These are phyloP conservation scores for Epichloe amarillans DNA, from an alignment of 2,329 filamentous ascomycete species.

Conservation along the genomic window DNA sequence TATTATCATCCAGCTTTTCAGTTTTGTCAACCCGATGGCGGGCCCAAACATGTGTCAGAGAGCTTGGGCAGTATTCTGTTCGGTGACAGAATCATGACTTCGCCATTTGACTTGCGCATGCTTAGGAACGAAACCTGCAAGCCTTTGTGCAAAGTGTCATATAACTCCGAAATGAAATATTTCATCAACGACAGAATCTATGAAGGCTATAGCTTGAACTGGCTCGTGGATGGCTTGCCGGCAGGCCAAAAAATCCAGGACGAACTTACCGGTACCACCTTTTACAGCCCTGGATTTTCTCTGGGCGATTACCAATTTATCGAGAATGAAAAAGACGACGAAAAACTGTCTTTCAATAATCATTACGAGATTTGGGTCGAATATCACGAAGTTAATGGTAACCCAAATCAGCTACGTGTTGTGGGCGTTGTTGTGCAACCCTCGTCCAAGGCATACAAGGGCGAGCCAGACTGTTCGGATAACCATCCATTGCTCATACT, in stretches of 20 bases:
- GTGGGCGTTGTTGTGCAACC: constrained; percentile 87
- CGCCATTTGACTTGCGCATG: constrained; percentile 84
- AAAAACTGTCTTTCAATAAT: constrained; percentile 63
- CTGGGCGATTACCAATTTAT: constrained; percentile 33
- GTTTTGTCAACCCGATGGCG: constrained; percentile 71
- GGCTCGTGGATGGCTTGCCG: constrained; percentile 87
- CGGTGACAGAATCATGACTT: constrained; percentile 94
- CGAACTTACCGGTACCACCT: constrained; percentile 59
- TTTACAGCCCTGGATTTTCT: constrained; percentile 79
- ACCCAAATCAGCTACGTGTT: constrained; percentile 62
- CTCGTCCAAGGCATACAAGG: constrained; percentile 50
- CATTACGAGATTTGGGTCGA: constrained; percentile 92
- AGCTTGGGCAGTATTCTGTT: constrained; percentile 86
- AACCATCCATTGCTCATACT: constrained; percentile 48
- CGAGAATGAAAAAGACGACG: constrained; percentile 41
- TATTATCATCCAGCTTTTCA: constrained; percentile 85
- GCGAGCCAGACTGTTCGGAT: constrained; percentile 49
- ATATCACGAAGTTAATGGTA: constrained; percentile 66
- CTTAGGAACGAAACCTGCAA: constrained; percentile 78
- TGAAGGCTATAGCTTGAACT: constrained; percentile 85
- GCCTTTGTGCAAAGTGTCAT: constrained; percentile 54
- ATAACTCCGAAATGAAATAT: constrained; percentile 49
- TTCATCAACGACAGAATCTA: constrained; percentile 76
- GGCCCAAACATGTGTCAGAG: constrained; percentile 69
- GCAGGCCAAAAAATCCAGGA: constrained; percentile 77